phyloP scores from a whole-genome alignment of 2,329 filamentous ascomycete species.

The Cytospora schulzeri region DNA sequence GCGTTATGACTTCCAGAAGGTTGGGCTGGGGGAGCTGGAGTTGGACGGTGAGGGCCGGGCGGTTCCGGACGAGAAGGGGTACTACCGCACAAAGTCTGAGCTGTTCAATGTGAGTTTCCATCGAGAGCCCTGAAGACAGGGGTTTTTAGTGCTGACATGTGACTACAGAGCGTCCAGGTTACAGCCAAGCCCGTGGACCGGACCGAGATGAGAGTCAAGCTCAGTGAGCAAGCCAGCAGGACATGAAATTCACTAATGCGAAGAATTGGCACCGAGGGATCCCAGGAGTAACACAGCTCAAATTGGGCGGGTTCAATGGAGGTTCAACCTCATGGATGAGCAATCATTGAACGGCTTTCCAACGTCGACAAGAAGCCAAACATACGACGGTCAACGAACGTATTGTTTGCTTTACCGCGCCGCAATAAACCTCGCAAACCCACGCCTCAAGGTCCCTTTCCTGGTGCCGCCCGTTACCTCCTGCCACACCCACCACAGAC shows the following conservation, averaged over 20 bases:
- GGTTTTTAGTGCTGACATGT: constrained; percentile 5
- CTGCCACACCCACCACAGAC: constrained; percentile 24
- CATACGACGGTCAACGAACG: not conserved
- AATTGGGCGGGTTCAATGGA: not conserved
- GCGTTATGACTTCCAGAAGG: constrained; percentile 38
- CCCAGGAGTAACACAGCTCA: not conserved
- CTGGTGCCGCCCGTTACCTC: constrained; percentile 12
- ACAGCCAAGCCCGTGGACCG: constrained; percentile 36
- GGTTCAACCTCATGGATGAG: not conserved
- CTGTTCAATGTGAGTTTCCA: constrained; percentile 35
- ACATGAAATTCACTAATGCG: not conserved
- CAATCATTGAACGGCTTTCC: not conserved
- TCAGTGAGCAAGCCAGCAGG: constrained; percentile 25
- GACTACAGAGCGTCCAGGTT: constrained; percentile 32
- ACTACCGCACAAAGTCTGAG: constrained; percentile 32
- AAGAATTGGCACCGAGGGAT: not conserved
- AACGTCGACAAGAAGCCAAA: not conserved
- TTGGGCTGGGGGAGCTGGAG: constrained; percentile 35
- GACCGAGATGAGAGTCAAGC: constrained; percentile 33
- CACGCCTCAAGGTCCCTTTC: not conserved
- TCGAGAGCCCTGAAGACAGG: too few species aligned
- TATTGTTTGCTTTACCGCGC: not conserved
- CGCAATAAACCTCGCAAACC: not conserved
- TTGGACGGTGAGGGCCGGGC: constrained; percentile 31
- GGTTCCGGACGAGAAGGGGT: constrained; percentile 31